A percentile compares a stretch with the other conserved stretches of the same genome.
phyloP scores from a whole-genome alignment of 495 filamentous ascomycete species.

The Penicillium soppii region DNA sequence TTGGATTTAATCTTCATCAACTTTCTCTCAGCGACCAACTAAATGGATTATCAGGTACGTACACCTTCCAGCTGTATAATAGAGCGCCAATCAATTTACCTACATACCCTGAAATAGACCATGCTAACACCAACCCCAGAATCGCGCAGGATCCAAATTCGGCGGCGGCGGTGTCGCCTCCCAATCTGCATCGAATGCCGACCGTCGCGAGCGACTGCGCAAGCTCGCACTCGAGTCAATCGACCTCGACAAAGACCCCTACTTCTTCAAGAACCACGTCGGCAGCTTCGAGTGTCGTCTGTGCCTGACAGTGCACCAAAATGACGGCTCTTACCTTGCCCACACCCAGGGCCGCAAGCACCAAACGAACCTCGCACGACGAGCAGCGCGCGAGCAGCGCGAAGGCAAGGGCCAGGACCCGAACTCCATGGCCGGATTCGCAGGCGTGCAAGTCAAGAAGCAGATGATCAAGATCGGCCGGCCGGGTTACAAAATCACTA shows the following conservation, averaged over 20 bases:
- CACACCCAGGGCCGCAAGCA: slow-evolving; percentile 99
- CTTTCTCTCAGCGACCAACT: slow-evolving; percentile 11
- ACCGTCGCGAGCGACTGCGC: slow-evolving; percentile 93
- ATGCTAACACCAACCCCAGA: slow-evolving; percentile 51
- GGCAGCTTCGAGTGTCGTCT: slow-evolving; percentile 98
- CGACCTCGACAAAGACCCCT: slow-evolving; percentile 98
- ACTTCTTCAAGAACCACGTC: slow-evolving; percentile 99
- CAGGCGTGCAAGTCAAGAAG: slow-evolving; percentile 78
- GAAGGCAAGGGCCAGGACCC: slow-evolving; percentile 78
- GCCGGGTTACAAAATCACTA: slow-evolving; percentile 97
- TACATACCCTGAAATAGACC: neutral
- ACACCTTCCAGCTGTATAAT: neutral
- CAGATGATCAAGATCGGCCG: slow-evolving; percentile 97
- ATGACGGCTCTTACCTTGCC: slow-evolving; percentile 98
- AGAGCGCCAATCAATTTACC: neutral
- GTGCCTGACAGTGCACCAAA: slow-evolving; percentile 98
- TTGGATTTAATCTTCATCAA: slow-evolving; percentile 19
- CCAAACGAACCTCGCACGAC: slow-evolving; percentile 96
- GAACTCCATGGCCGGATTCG: slow-evolving; percentile 63
- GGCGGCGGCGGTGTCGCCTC: slow-evolving; percentile 96
- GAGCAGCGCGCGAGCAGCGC: slow-evolving; percentile 89
- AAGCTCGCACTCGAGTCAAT: slow-evolving; percentile 98
- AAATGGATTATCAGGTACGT: slow-evolving; percentile 63
- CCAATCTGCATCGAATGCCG: slow-evolving; percentile 88
- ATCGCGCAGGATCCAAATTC: slow-evolving; percentile 96